Conservation (phyloP, 208 protist genomes). For the Leishmania aethiopica region DNA sequence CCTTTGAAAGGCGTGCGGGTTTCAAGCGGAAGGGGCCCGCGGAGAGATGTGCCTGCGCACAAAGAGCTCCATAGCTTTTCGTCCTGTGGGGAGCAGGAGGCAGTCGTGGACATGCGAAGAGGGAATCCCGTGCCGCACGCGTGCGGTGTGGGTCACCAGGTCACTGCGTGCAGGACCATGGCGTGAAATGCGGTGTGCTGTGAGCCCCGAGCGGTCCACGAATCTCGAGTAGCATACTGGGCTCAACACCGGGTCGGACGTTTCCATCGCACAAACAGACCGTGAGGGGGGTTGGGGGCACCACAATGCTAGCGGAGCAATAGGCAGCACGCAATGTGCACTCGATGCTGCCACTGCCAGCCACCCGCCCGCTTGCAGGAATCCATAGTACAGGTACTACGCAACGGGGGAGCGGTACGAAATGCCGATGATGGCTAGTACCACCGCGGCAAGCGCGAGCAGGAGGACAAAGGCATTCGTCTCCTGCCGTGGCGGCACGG, state of each 20-base stretch:
- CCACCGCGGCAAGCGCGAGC: neutral
- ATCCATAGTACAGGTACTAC: neutral
- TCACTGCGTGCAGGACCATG: neutral
- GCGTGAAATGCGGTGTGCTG: neutral
- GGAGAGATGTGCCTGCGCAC: neutral
- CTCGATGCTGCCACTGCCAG: neutral
- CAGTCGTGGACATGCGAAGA: neutral
- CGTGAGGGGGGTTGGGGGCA: neutral
- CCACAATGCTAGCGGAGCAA: neutral
- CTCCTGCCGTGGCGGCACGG: slow-evolving; percentile 11
- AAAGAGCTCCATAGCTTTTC: neutral
- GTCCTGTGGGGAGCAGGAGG: neutral
- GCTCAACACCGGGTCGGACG: neutral
- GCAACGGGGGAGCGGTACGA: neutral
- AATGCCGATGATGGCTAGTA: neutral
- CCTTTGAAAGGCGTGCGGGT: neutral
- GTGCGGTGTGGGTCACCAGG: neutral
- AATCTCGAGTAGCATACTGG: neutral
- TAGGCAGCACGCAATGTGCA: neutral
- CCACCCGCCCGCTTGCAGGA: neutral
- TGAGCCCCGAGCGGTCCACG: neutral
- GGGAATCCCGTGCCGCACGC: neutral
- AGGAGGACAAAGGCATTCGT: slow-evolving; percentile 8
- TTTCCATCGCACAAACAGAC: neutral
- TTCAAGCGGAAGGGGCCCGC: neutral